Evolutionary conservation across 768 basidiomycete species (phyloP).

Genomic region (Boletus sp.): DNA sequence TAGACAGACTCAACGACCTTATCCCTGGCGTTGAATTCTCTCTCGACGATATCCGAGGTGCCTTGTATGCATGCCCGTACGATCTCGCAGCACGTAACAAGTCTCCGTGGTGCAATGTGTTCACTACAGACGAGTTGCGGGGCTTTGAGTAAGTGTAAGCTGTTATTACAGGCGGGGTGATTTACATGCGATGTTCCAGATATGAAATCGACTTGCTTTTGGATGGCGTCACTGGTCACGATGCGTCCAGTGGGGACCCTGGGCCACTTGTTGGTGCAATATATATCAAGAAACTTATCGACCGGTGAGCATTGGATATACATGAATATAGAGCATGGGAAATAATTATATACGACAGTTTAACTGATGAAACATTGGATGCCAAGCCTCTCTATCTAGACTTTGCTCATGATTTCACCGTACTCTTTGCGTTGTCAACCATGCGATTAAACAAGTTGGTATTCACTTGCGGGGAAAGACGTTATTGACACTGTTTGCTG

Average conservation of each 20-base stretch:
- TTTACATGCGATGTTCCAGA: slow-evolving; percentile 8
- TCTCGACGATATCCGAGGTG: slow-evolving; percentile 34
- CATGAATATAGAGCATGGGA: not conserved
- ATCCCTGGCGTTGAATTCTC: slow-evolving; percentile 35
- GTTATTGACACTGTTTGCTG: not conserved
- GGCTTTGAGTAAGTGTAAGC: slow-evolving; percentile 34
- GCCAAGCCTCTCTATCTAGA: slow-evolving; percentile 38
- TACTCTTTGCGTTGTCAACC: slow-evolving; percentile 38
- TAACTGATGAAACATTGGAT: slow-evolving; percentile 32
- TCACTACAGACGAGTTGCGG: slow-evolving; percentile 32
- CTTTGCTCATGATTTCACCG: slow-evolving; percentile 41
- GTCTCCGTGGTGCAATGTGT: slow-evolving; percentile 44
- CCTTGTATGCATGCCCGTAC: slow-evolving; percentile 42
- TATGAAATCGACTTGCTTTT: slow-evolving; percentile 39
- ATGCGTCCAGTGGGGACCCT: slow-evolving; percentile 21
- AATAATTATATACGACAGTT: slow-evolving; percentile 15
- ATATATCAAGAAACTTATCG: slow-evolving; percentile 39
- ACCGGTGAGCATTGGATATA: slow-evolving; percentile 26
- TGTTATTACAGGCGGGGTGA: not conserved
- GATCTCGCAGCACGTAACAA: slow-evolving; percentile 35
- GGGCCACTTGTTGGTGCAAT: slow-evolving; percentile 38
- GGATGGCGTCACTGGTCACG: slow-evolving; percentile 34
- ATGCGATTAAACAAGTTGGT: slow-evolving; percentile 38
- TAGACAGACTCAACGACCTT: slow-evolving; percentile 33
- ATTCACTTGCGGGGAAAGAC: not conserved